Base-by-base conservation (phyloP, 1,284 basidiomycete genomes). In the Ceratobasidium sp. region DNA sequence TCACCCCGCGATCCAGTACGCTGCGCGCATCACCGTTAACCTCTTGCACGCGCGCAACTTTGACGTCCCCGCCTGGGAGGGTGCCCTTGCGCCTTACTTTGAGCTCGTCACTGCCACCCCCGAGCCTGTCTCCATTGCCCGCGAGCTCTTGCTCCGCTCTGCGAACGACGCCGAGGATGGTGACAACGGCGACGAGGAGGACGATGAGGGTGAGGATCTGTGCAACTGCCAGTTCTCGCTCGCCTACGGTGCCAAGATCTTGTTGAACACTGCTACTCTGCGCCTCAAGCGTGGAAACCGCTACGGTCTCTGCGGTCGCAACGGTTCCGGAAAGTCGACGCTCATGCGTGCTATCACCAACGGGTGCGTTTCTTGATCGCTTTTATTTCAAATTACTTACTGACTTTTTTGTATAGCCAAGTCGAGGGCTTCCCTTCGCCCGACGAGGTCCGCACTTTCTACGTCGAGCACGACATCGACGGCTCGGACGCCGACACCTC, bases 161-260 rank as follows among this genome's bases (percentile, higher is more conserved):
- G 96, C 96, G 74, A 89, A 91, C 78, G 92, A 93, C 78, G 92
- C 89, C 77, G 87, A 87, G 50, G 90, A 90, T 9, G 92, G 93
- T 5, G 96, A 97, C 79, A 88, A 90, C 56, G 91, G 96, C 98
- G 83, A 86, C 74, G 94, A 95, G 27, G 96, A 97, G 79, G 96
- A 98, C 83, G 96, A 98, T 84, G 96, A 97, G 85, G 96, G 96
- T 79, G 96, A 97, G 85, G 95, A 97, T 82, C 89, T 98, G 81
- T 98, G 96, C 89, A 97, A 98, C 89, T 97, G 93, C 89, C 95
- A 96, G 84, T 98, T 97, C 90, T 97, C 95, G 75, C 90, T 98
- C 77, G 97, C 97, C 76, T 98, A 98, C 84, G 97, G 96, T 92
- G 97, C 97, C 83, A 98, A 98, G 90, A 98, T 98, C 81, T 85